phyloP scores from a whole-genome alignment of 176 grass and related monocot species.

The Carex scoparia region DNA sequence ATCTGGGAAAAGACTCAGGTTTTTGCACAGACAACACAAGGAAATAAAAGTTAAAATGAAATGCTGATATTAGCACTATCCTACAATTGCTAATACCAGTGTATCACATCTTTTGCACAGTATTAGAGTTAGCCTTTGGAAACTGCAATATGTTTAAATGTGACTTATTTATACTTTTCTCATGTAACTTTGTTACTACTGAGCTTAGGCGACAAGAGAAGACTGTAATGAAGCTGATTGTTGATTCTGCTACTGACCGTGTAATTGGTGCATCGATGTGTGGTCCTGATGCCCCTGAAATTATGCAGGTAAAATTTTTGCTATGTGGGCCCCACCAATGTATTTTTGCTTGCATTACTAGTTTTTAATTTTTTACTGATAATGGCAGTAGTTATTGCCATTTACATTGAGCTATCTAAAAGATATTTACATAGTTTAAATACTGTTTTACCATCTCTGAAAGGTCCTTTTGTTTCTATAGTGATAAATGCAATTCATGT shows the following conservation, averaged over 20 bases:
- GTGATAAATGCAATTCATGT: neutral
- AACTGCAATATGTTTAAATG: neutral
- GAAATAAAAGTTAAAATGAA: neutral
- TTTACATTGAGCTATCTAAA: neutral
- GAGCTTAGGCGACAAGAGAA: slow-evolving; percentile 60
- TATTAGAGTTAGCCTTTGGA: neutral
- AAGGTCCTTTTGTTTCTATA: neutral
- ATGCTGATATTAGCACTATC: neutral
- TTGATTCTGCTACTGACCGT: slow-evolving; percentile 62
- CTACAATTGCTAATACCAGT: neutral
- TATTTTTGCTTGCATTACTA: neutral
- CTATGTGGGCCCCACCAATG: neutral
- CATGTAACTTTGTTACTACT: slow-evolving; percentile 6
- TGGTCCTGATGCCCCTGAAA: slow-evolving; percentile 81
- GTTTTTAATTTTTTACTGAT: neutral
- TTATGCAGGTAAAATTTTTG: slow-evolving; percentile 55
- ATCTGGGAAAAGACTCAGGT: neutral
- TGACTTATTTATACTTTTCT: neutral
- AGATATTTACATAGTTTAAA: neutral
- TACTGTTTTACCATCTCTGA: neutral
- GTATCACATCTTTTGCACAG: too few relatives aligned
- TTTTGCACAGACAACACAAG: neutral
- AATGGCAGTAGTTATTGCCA: neutral
- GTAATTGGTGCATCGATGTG: slow-evolving; percentile 91
- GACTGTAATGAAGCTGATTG: slow-evolving; percentile 69